Base-by-base conservation (phyloP, 108 stramenopile species). In the Nitzschia inconspicua region DNA sequence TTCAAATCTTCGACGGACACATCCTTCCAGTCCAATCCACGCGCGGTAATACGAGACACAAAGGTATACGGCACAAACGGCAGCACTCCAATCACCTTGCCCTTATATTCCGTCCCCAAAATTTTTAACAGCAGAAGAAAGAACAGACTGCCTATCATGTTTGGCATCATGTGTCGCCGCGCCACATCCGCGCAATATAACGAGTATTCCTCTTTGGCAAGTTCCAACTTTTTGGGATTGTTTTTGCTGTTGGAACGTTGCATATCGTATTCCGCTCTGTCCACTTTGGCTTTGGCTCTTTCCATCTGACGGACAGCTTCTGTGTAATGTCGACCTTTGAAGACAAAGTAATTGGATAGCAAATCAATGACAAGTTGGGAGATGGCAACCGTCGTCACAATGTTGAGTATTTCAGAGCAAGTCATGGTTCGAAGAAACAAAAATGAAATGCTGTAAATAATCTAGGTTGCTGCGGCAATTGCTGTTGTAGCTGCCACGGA, bases 51-150 rank as follows among this genome's bases (percentile, higher is more conserved):
- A 0, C 74, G 41, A 35, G 46, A 36, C 7, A 93, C 11, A 16
- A 87, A 44, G n/a, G 43, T 26, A 46, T 69, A 84, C 3, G 91
- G 91, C 11, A 68, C 50, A 71, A 89, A 93, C 19, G 91, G 91
- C 25, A 93, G 56, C 6, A 92, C 43, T 39, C 77, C 90, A 13
- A 70, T 55, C 2, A 70, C 70, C 16, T 79, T 78, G 16, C 88
- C 88, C 13, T 73, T 56, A 59, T 89, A 73, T 46, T 93, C 88
- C 8, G 77, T 70, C 40, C 81, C 74, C 55, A 93, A 54, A 11
- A 93, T 77, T 44, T 83, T 67, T 40, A 82, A 75, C 57, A 93
- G 59, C 1, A 93, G 22, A n/a, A 93, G 47, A 59, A 89, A 93
- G 30, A 77, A 74, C 3, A 89, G 37, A 22, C 82, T 79, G 8